Evolutionary conservation across 2,329 filamentous ascomycete species (phyloP), one percentile per base, ranked within the genome.

Genomic region (Pseudocercospora cruenta): DNA sequence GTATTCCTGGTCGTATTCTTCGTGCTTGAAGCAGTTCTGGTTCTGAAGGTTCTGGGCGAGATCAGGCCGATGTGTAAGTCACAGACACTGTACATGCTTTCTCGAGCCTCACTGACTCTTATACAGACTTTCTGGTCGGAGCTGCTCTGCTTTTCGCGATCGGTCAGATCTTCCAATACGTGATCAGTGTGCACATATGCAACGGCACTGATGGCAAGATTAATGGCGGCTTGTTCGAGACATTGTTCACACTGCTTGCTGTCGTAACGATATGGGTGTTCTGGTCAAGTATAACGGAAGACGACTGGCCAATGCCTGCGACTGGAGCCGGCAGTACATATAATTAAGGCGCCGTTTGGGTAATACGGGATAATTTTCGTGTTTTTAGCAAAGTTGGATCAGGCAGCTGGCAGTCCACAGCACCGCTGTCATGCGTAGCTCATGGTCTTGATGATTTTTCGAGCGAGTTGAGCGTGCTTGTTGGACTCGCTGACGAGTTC

Each of bases 201-300:
- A 85, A 89, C 22, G 92, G 92, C 53, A 92, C 93, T 0, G 77
- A 84, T 49, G 93, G 93, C 71, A 93, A 91, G 78, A 96, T 99
- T 76, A 94, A 99, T 76, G 95, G 95, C 58, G 88, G 94, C 5
- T 81, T 99, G 0, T 99, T 99, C 79, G 88, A 97, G 79, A 96
- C 94, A 0, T 82, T 98, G 6, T 98, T 99, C 82, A 98, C 94
- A 0, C 84, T 97, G 0, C 82, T 94, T 12, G 86, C 94, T 0
- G 93, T 99, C 4, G 85, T 92, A 19, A 88, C 88, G 80, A 82
- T 97, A 70, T 99, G 95, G 94, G 80, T 92, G 64, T 99, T 99
- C 84, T 99, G 95, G 95, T 96, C 93, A 55, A 97, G 93, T 82
- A 99, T 99, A 74, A 99, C 95, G 16, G 95, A 99, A 81, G 95